Percentiles rank a stretch among this genome's conserved stretches.
phyloP scores from a whole-genome alignment of 768 basidiomycete species.

The Termitomyces sp. region DNA sequence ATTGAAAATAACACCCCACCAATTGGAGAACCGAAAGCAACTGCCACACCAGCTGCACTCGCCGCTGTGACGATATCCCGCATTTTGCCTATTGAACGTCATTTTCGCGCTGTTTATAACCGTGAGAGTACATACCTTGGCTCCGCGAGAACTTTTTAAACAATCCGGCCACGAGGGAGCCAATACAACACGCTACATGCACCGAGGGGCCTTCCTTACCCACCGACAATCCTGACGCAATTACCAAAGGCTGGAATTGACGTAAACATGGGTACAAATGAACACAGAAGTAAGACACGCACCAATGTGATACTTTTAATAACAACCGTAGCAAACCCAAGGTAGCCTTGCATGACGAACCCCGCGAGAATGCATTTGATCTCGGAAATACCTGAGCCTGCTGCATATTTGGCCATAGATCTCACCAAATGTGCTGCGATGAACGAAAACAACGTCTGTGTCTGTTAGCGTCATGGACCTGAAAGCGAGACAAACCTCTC shows the following conservation, averaged over 20 bases:
- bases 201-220: slow-evolving; percentile 99
- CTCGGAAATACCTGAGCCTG: slow-evolving; percentile 97
- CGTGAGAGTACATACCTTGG: slow-evolving; percentile 54
- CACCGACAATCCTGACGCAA: slow-evolving; percentile 94
- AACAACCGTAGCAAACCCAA: slow-evolving; percentile 83
- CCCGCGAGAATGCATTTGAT: slow-evolving; percentile 98
- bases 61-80: slow-evolving; percentile 92
- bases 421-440: slow-evolving; percentile 86
- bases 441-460: slow-evolving; percentile 77
- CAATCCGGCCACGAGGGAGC: slow-evolving; percentile 80
- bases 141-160: slow-evolving; percentile 83
- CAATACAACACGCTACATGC: slow-evolving; percentile 94
- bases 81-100: slow-evolving; percentile 54
- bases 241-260: slow-evolving; percentile 76
- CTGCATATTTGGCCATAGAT: slow-evolving; percentile 89
- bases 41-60: slow-evolving; percentile 96
- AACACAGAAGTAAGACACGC: slow-evolving; percentile 21
- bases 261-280: not conserved
- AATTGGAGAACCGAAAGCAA: slow-evolving; percentile 97
- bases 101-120: not conserved
- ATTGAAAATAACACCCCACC: slow-evolving; percentile 98
- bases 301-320: slow-evolving; percentile 95
- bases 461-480: slow-evolving; percentile 3
- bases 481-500: slow-evolving; percentile 22
- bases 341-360: slow-evolving; percentile 94